Evolutionary conservation across 305 asterid species (phyloP), one percentile per base, ranked within the genome.

Genomic region (Fraxinus xanthoxyloides): DNA sequence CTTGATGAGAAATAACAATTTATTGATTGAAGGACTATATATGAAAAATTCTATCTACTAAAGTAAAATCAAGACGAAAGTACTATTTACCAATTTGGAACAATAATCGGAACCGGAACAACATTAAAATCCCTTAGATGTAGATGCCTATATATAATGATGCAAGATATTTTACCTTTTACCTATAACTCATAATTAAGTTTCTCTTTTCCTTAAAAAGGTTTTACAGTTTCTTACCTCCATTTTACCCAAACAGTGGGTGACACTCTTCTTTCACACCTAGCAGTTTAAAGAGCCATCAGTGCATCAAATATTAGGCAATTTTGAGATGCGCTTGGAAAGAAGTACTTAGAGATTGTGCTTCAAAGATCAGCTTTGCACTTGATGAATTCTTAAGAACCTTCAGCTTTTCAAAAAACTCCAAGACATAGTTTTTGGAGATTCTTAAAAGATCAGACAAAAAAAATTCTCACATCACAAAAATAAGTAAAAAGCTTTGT

Each of bases 1-100:
- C 70, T 21, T 61, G 70, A 26, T 26, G 19, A 65, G 73, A 65
- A 65, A 24, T 3, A 13, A 26, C 35, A 21, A 23, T 63, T 8
- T 63, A 21, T 63, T 21, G 5, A 63, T 63, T 23, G 72, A 63
- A 23, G 17, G 31, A 63, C 34, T 95, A 90, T 2, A 8, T 24
- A 0, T 21, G 3, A 23, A 63, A 24, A 63, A 63, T 8, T 23
- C 2, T 7, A 54, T 54, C 72, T 15, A 24, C n/a, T 63, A 23
- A 24, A 63, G 15, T 21, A 24, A 63, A 24, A 24, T 63, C 72
- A 63, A 63, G 74, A 10, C 3, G 5, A 61, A 61, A 61, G 17
- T 48, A 15, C 59, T 13, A 46, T 13, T 15, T 15, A 48, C 6
- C 59, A 48, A 46, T 15, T 67, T 19, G 30, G 21, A 67, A 67